These are phyloP conservation scores for Myxozyma geophila DNA, from an alignment of 805 yeast genomes.

Conservation along the genomic window DNA sequence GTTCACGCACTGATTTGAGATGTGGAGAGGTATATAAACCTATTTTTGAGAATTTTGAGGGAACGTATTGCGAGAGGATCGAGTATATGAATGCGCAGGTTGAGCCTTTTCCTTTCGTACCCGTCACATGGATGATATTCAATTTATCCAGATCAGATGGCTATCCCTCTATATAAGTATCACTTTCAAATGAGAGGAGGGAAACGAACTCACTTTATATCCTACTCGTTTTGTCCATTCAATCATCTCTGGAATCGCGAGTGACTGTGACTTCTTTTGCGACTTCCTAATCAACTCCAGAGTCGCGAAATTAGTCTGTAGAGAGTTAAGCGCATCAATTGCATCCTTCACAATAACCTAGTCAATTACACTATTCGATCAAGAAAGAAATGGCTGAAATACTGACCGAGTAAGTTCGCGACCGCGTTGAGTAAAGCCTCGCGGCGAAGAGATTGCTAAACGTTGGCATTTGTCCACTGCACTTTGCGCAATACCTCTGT, in stretches of 20 bases:
- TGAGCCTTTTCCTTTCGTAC: slow-evolving; percentile 98
- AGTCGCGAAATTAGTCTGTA: slow-evolving; percentile 90
- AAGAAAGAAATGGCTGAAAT: no score
- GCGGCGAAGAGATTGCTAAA: neutral
- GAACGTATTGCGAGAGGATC: slow-evolving; percentile 66
- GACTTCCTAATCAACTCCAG: slow-evolving; percentile 83
- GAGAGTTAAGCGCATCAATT: slow-evolving; percentile 74
- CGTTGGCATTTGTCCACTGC: neutral
- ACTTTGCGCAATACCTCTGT: no score
- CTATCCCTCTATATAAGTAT: slow-evolving; percentile 8
- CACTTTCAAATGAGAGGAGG: slow-evolving; percentile 40
- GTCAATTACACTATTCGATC: neutral
- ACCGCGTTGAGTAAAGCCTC: slow-evolving; percentile 4
- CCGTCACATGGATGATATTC: slow-evolving; percentile 89
- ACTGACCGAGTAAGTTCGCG: slow-evolving; percentile 22
- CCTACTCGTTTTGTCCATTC: slow-evolving; percentile 79
- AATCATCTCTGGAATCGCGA: slow-evolving; percentile 81
- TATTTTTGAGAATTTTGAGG: slow-evolving; percentile 52
- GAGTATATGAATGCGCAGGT: slow-evolving; percentile 93
- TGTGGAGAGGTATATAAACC: slow-evolving; percentile 98
- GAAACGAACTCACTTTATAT: slow-evolving; percentile 45
- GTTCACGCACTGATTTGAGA: slow-evolving; percentile 86
- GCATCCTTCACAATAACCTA: slow-evolving; percentile 62
- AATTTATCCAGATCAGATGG: slow-evolving; percentile 71
- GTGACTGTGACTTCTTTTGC: slow-evolving; percentile 57